Evolutionary conservation across 2,329 filamentous ascomycete genomes (phyloP), one percentile per base, ranked within the genome.

Genomic region (Calonectria naviculata): DNA sequence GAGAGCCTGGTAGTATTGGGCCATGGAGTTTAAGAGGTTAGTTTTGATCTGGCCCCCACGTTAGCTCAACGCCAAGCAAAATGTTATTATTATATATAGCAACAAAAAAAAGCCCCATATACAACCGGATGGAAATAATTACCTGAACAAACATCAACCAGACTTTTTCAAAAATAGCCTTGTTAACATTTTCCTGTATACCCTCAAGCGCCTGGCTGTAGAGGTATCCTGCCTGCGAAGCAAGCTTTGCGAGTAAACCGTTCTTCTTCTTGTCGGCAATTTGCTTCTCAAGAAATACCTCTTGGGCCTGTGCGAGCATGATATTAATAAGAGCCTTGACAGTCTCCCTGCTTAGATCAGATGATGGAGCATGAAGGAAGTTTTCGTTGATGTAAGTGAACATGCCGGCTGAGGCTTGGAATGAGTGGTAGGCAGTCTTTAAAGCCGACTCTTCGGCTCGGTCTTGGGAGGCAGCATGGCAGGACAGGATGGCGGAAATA

Each of bases 321-420:
- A 99, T 91, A 63, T 93, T 90, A 80, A 99, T 98, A 75, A 99
- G 84, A 0, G 95, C 95, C 85, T 98, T 98, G 79, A 99, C 95
- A 0, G 97, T 99, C 62, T 99, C 96, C 71, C 97, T 88, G 82
- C 95, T 98, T 58, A 99, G 85, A 80, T 99, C 97, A n/a, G 94
- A 95, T 10, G 95, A 98, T 0, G 97, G 97, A 1, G 97, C 97
- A 80, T 99, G 97, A 41, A 99, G 87, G 82, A 99, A 99, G 85
- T 99, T 99, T 85, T 99, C 97, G 84, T 99, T 99, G 86, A 99
- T 99, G 80, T 99, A 99, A 65, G 96, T 98, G 83, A 98, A 99
- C 97, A 99, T 99, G 85, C 97, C 97, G 12, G 97, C 97, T 9
- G 96, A 95, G 46, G 97, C 97, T 83, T 99, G 97, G 85, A 98